These are phyloP conservation scores for Fomitopsis pinicola DNA, from an alignment of 1,284 basidiomycete species.

Conservation along the genomic window DNA sequence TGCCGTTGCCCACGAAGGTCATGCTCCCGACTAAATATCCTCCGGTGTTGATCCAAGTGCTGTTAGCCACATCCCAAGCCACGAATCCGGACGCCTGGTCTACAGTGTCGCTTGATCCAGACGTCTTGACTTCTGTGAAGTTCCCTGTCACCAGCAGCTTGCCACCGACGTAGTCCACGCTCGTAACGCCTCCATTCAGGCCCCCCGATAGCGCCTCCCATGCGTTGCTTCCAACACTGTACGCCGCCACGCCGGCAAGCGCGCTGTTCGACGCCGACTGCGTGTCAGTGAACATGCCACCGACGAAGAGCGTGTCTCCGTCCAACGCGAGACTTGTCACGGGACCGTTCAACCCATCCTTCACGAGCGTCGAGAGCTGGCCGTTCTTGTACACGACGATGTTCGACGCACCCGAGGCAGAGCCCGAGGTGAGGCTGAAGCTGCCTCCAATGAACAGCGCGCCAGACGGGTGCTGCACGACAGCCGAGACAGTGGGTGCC, in stretches of 20 bases:
- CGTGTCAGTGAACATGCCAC: conserved; percentile 81
- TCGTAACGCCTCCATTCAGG: conserved; percentile 71
- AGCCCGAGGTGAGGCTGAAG: conserved; percentile 61
- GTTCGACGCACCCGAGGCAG: conserved; percentile 59
- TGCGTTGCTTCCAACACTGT: conserved; percentile 61
- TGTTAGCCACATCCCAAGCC: conserved; percentile 64
- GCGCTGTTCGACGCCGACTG: conserved; percentile 46
- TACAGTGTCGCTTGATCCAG: conserved; percentile 31
- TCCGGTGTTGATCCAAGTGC: conserved; percentile 69
- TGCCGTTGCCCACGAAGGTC: conserved; percentile 65
- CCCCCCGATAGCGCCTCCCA: conserved; percentile 78
- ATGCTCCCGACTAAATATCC: conserved; percentile 75
- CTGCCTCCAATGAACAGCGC: conserved; percentile 74
- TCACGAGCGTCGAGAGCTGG: conserved; percentile 47
- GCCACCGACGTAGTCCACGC: conserved; percentile 48
- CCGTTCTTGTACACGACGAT: conserved; percentile 70
- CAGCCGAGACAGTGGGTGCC: conserved; percentile 44
- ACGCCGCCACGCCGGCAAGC: conserved; percentile 69
- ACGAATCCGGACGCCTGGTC: conserved; percentile 68
- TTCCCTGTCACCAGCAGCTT: conserved; percentile 71
- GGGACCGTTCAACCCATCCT: conserved; percentile 70
- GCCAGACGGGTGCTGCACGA: conserved; percentile 63
- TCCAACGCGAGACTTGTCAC: conserved; percentile 64
- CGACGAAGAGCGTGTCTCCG: conserved; percentile 72
- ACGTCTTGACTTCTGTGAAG: conserved; percentile 57